Evolutionary conservation across 495 filamentous ascomycete species (phyloP).

Genomic region (Copromyces sp.): DNA sequence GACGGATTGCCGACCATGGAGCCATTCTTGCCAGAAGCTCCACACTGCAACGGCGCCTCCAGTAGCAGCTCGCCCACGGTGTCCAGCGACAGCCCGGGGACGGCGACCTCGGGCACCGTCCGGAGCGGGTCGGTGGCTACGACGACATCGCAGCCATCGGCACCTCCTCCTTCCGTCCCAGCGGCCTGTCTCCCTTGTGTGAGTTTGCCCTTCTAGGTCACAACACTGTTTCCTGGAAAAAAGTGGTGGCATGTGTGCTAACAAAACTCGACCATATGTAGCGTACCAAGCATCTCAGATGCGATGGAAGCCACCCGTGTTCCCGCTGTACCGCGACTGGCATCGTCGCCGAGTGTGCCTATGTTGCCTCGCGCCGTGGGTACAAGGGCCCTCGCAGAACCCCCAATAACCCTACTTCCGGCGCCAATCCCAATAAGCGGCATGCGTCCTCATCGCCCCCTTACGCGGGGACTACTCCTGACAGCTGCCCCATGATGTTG

Average conservation of each 20-base stretch:
- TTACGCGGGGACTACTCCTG: conserved; percentile 17
- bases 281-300: conserved; percentile 42
- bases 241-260: conserved; percentile 3
- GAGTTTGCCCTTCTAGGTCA: conserved; percentile 17
- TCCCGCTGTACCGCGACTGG: conserved; percentile 32
- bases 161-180: conserved; percentile 31
- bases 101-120: conserved; percentile 20
- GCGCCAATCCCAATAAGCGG: conserved; percentile 38
- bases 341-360: conserved; percentile 30
- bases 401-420: conserved; percentile 16
- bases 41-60: conserved; percentile 20
- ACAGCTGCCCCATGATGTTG: conserved; percentile 38
- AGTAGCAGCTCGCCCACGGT: conserved; percentile 23
- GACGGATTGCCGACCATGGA: conserved; percentile 24
- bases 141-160: conserved; percentile 23
- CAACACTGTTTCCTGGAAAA: conserved; percentile 10
- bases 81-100: conserved; percentile 22
- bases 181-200: conserved; percentile 41
- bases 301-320: conserved; percentile 37
- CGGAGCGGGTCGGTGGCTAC: conserved; percentile 4
- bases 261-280: conserved; percentile 13
- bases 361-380: conserved; percentile 41
- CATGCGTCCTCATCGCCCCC: conserved; percentile 39
- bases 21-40: conserved; percentile 22
- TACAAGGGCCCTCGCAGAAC: conserved; percentile 39